Percentiles rank a stretch among this genome's conserved stretches.
These are phyloP conservation scores for Fusarium sp. DNA, from an alignment of 2,329 filamentous ascomycete genomes.

Conservation along the genomic window DNA sequence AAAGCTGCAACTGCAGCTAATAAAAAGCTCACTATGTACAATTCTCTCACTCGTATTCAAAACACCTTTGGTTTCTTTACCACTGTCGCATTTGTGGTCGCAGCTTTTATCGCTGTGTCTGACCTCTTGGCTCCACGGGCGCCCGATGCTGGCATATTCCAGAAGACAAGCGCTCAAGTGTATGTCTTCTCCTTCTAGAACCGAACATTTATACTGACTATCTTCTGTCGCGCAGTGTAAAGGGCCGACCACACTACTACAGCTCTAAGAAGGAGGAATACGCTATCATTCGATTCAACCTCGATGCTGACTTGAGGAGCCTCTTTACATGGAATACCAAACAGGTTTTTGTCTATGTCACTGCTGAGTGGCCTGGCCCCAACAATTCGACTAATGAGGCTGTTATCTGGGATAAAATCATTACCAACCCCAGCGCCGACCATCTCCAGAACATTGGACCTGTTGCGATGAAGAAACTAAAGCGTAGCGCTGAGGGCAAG, in stretches of 20 bases:
- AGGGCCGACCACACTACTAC: slow-evolving; percentile 96
- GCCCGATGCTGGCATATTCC: slow-evolving; percentile 67
- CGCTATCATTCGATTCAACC: slow-evolving; percentile 90
- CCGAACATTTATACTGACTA: not conserved
- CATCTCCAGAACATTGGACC: slow-evolving; percentile 68
- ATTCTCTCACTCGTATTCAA: slow-evolving; percentile 82
- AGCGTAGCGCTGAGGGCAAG: slow-evolving; percentile 66
- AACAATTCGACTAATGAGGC: slow-evolving; percentile 68
- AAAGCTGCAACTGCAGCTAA: slow-evolving; percentile 25
- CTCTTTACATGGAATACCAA: slow-evolving; percentile 99
- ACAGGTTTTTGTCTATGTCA: slow-evolving; percentile 95
- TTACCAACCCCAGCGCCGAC: slow-evolving; percentile 75
- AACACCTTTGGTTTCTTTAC: slow-evolving; percentile 99
- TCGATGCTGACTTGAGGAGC: slow-evolving; percentile 87
- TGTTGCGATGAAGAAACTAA: slow-evolving; percentile 68
- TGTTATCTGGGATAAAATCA: slow-evolving; percentile 96
- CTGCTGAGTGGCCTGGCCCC: slow-evolving; percentile 70
- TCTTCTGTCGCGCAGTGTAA: slow-evolving; percentile 65
- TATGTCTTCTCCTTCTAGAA: slow-evolving; percentile 53
- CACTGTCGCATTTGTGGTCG: slow-evolving; percentile 85
- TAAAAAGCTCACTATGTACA: slow-evolving; percentile 75
- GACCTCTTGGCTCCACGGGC: slow-evolving; percentile 75
- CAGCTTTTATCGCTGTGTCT: slow-evolving; percentile 79
- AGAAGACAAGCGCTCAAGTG: slow-evolving; percentile 84
- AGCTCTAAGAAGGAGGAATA: slow-evolving; percentile 93